A percentile compares a stretch with the other conserved stretches of the same genome.
phyloP scores from a whole-genome alignment of 768 basidiomycete species.

The Macrolepiota dolichaula region DNA sequence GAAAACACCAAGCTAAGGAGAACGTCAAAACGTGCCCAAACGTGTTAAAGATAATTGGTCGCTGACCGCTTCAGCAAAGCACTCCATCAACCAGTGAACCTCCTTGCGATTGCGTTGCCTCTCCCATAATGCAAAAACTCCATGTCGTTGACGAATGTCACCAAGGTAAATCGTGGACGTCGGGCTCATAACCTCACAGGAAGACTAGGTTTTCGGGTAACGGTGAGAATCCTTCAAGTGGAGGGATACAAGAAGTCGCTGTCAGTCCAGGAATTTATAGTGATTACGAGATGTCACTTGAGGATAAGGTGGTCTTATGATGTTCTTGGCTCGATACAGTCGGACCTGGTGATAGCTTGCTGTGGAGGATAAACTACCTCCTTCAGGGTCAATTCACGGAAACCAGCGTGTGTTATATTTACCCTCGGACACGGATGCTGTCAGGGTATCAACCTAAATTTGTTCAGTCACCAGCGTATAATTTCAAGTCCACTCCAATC shows the following conservation, averaged over 20 bases:
- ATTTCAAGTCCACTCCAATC: background rate
- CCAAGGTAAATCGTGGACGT: constrained; percentile 33
- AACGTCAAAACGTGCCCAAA: constrained; percentile 3
- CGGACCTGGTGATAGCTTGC: background rate
- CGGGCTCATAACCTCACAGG: constrained; percentile 5
- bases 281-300: background rate
- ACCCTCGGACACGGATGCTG: constrained; percentile 4
- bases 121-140: constrained; percentile 48
- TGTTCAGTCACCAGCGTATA: background rate
- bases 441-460: background rate
- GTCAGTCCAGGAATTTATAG: constrained; percentile 3
- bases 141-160: constrained; percentile 37
- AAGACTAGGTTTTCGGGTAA: background rate
- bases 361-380: background rate
- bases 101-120: constrained; percentile 35
- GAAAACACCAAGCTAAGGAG: constrained; percentile 52
- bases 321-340: background rate
- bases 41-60: background rate
- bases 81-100: constrained; percentile 53
- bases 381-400: background rate
- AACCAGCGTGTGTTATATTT: background rate
- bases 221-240: background rate
- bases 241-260: background rate
- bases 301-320: constrained; percentile 2
- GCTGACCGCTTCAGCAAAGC: constrained; percentile 58